A percentile compares a stretch with the other conserved stretches of the same genome.
These are phyloP conservation scores for Ilyonectria robusta DNA, from an alignment of 2,329 filamentous ascomycete genomes.

Conservation along the genomic window DNA sequence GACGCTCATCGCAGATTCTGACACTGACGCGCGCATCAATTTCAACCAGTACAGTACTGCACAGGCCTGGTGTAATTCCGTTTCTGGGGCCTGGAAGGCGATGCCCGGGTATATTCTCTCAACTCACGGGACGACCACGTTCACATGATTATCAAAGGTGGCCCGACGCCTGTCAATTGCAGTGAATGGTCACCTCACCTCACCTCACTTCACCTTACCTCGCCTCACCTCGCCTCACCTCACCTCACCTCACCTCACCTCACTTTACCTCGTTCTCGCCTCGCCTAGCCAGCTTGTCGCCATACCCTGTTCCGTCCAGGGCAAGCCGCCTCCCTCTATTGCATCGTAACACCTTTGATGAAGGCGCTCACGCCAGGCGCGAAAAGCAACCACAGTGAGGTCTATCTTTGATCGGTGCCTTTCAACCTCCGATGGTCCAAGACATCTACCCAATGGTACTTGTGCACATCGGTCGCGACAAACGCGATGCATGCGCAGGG, in stretches of 20 bases:
- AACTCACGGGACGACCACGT: constrained; percentile 18
- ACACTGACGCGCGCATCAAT: constrained; percentile 16
- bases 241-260: constrained; percentile 22
- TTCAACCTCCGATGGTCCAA: background rate
- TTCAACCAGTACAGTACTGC: constrained; percentile 6
- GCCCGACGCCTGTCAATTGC: constrained; percentile 37
- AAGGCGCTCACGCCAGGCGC: constrained; percentile 3
- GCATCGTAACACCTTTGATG: constrained; percentile 6
- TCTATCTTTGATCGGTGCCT: background rate
- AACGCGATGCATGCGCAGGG: constrained; percentile 35
- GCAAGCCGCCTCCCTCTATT: background rate
- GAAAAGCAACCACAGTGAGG: background rate
- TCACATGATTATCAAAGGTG: constrained; percentile 38
- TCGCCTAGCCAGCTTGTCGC: constrained; percentile 32
- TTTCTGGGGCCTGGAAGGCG: constrained; percentile 10
- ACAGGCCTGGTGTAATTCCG: background rate
- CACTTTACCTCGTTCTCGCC: constrained; percentile 24
- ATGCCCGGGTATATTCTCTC: constrained; percentile 21
- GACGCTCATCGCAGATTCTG: constrained; percentile 10
- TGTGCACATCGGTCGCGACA: constrained; percentile 13
- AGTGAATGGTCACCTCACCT: constrained; percentile 38
- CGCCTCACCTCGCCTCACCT: constrained; percentile 23
- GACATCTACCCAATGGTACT: constrained; percentile 1
- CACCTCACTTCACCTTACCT: constrained; percentile 35
- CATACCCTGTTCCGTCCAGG: constrained; percentile 7